Conservation (phyloP, 164 flowering plant genomes). For the Vitis cinerea region DNA sequence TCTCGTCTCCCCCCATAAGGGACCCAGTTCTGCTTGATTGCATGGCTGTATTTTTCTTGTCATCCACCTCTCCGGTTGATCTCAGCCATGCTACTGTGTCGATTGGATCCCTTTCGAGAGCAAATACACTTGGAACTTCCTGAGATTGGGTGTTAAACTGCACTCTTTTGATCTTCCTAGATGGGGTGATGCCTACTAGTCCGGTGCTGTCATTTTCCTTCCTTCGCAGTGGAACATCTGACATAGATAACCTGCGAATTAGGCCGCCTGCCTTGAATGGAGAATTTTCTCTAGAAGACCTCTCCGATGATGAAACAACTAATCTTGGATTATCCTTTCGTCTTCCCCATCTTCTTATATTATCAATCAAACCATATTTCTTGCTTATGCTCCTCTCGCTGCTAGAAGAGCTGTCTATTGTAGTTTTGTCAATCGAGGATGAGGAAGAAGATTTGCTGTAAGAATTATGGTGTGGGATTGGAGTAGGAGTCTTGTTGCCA, state of each 20-base stretch:
- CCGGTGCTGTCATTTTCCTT: neutral
- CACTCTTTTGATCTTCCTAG: neutral
- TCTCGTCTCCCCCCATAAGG: too few relatives aligned
- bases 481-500: conserved; percentile 2
- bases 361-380: neutral
- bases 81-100: too few relatives aligned
- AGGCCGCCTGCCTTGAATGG: neutral
- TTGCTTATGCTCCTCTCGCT: conserved; percentile 11
- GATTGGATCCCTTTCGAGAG: too few relatives aligned
- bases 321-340: conserved; percentile 2
- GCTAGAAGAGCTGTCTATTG: conserved; percentile 15
- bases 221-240: conserved; percentile 5
- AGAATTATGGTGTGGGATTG: neutral
- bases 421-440: conserved; percentile 11
- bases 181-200: too few relatives aligned
- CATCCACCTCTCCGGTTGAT: too few relatives aligned
- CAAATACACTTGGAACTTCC: too few relatives aligned
- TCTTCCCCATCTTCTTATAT: conserved; percentile 16
- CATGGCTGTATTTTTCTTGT: too few relatives aligned
- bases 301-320: neutral
- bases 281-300: neutral
- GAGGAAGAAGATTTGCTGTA: conserved; percentile 15
- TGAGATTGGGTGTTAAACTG: too few relatives aligned
- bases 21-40: too few relatives aligned
- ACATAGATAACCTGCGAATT: conserved; percentile 7